phyloP scores from a whole-genome alignment of 805 yeast genomes.

The Kodamaea kakaduensis region DNA sequence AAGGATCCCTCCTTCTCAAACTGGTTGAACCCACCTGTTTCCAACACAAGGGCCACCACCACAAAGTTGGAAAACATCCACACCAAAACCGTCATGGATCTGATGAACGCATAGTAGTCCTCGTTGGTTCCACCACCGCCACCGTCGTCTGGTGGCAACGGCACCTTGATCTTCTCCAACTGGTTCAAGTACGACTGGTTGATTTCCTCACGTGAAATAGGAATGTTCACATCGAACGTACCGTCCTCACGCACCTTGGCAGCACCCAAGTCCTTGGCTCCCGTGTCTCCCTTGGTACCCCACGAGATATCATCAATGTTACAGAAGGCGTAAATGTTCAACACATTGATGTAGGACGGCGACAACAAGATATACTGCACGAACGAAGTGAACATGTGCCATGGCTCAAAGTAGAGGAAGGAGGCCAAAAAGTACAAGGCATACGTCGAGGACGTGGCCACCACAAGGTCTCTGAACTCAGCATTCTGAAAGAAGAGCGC shows the following conservation, averaged over 20 bases:
- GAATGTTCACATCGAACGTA: conserved; percentile 51
- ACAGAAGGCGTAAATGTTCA: conserved; percentile 66
- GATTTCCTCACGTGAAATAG: conserved; percentile 46
- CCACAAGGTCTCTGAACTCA: conserved; percentile 47
- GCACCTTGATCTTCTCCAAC: conserved; percentile 48
- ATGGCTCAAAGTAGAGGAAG: conserved; percentile 57
- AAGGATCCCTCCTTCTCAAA: conserved; percentile 25
- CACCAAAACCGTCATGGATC: conserved; percentile 44
- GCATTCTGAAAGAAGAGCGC: conserved; percentile 43
- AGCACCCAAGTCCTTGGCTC: conserved; percentile 53
- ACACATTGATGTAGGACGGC: conserved; percentile 51
- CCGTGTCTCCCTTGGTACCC: conserved; percentile 71
- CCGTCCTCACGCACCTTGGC: conserved; percentile 53
- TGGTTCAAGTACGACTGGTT: conserved; percentile 51
- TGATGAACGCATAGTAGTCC: conserved; percentile 43
- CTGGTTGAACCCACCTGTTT: conserved; percentile 44
- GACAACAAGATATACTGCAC: conserved; percentile 47
- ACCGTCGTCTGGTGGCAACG: conserved; percentile 31
- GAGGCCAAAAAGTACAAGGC: conserved; percentile 59
- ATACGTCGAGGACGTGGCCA: conserved; percentile 57
- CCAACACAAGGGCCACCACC: conserved; percentile 38
- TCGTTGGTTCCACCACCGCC: conserved; percentile 31
- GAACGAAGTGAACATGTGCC: conserved; percentile 61
- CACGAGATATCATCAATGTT: conserved; percentile 70
- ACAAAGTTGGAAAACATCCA: conserved; percentile 45